Conservation (phyloP, 2,329 filamentous ascomycete genomes). For the Botrytis paeoniae region DNA sequence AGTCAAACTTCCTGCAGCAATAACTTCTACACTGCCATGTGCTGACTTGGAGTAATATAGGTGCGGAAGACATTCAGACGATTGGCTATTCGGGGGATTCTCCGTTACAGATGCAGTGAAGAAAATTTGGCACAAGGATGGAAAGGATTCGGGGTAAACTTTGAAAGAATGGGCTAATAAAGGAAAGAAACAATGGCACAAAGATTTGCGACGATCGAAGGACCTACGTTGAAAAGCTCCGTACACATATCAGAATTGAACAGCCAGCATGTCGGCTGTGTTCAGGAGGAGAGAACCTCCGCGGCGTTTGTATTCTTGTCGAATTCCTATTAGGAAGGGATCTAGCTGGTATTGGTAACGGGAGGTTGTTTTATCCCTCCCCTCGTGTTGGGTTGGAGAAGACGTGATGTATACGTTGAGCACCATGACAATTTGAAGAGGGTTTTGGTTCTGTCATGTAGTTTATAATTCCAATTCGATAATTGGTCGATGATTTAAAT, state of each 20-base stretch:
- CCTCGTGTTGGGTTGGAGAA: not conserved
- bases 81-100: constrained; percentile 24
- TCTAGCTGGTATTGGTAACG: not conserved
- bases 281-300: not conserved
- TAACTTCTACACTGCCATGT: not conserved
- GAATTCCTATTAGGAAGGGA: not conserved
- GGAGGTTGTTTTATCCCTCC: not conserved
- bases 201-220: not conserved
- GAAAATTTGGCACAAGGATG: constrained; percentile 22
- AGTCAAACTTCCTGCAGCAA: not conserved
- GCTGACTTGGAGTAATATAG: constrained; percentile 1
- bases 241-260: not conserved
- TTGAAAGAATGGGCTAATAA: not conserved
- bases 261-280: not conserved
- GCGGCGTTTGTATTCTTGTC: not conserved
- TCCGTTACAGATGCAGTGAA: constrained; percentile 17
- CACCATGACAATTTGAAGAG: not conserved
- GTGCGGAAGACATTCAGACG: constrained; percentile 23
- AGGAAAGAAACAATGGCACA: not conserved
- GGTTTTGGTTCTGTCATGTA: not conserved
- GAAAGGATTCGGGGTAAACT: constrained; percentile 11
- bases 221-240: not conserved
- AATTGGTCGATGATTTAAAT: not conserved
- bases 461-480: not conserved
- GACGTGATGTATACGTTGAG: not conserved